phyloP scores from a whole-genome alignment of 2,329 filamentous ascomycete genomes.

The Biscogniauxia mediterranea region DNA sequence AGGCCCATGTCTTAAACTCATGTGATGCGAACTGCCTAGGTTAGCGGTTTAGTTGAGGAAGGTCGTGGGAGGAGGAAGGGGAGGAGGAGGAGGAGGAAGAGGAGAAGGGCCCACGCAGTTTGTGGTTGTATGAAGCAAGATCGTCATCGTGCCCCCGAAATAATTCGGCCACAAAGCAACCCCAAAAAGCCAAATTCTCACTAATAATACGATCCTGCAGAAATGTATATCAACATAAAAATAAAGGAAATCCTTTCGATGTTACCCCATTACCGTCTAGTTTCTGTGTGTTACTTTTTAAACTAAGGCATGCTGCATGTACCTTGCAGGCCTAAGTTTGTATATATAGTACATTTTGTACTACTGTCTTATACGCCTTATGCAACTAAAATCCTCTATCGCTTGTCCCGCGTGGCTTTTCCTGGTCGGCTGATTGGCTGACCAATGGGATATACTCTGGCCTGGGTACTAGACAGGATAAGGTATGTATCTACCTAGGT shows the following conservation, averaged over 20 bases:
- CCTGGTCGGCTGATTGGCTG: not conserved
- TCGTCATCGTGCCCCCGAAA: not conserved
- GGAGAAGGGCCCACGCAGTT: not conserved
- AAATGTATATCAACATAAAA: not conserved
- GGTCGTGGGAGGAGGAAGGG: not conserved
- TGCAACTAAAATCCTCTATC: not conserved
- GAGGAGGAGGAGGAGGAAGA: not conserved
- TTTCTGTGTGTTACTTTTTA: not conserved
- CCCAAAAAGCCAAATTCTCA: not conserved
- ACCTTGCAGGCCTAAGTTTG: not conserved
- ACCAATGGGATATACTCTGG: not conserved
- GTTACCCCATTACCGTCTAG: not conserved
- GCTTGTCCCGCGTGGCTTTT: not conserved
- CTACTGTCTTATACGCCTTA: not conserved
- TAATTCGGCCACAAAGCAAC: not conserved
- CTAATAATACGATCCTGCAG: not conserved
- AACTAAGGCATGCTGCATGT: not conserved
- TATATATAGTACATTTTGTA: not conserved
- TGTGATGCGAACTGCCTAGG: not conserved
- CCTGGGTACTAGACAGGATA: no score
- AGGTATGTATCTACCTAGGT: not conserved
- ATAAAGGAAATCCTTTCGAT: not conserved
- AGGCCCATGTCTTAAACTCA: no score
- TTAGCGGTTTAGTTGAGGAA: not conserved
- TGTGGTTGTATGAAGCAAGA: not conserved